Evolutionary conservation across 2,329 filamentous ascomycete genomes (phyloP).

Genomic region (Colletotrichum phormii): DNA sequence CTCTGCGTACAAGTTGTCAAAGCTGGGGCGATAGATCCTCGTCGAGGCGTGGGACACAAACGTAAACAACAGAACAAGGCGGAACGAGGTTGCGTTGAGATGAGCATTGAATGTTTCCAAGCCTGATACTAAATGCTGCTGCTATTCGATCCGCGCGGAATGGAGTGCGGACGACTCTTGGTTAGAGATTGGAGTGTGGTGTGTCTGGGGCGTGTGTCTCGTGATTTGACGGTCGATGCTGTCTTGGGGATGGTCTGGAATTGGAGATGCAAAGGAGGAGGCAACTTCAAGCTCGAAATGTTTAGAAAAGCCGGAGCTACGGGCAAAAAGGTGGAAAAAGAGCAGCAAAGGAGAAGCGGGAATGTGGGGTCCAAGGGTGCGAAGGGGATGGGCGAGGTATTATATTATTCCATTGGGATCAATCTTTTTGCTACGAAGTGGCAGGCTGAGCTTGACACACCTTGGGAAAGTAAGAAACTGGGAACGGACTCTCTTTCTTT

Average conservation of each 20-base stretch:
- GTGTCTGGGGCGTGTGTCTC: conserved; percentile 22
- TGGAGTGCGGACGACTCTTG: conserved; percentile 16
- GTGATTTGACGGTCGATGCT: conserved; percentile 15
- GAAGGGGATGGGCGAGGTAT: conserved; percentile 20
- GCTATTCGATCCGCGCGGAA: conserved; percentile 16
- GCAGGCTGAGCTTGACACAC: neutral
- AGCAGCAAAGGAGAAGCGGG: conserved; percentile 20
- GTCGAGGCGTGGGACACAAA: conserved; percentile 22
- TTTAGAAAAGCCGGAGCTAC: conserved; percentile 34
- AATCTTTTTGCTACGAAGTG: conserved; percentile 25
- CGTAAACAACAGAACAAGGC: conserved; percentile 32
- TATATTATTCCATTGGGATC: conserved; percentile 33
- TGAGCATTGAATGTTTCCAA: conserved; percentile 38
- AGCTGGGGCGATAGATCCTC: conserved; percentile 6
- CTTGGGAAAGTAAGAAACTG: neutral
- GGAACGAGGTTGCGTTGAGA: conserved; percentile 35
- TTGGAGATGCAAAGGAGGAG: conserved; percentile 1
- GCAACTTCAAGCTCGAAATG: conserved; percentile 24
- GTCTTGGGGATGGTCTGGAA: conserved; percentile 2
- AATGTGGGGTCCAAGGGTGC: conserved; percentile 18
- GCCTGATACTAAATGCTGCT: neutral
- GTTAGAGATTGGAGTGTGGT: conserved; percentile 1
- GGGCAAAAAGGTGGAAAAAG: conserved; percentile 19
- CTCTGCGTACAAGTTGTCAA: conserved; percentile 8
- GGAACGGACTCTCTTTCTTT: conserved; percentile 36